A percentile compares a stretch with the other conserved stretches of the same genome.
Conservation (phyloP, 2,329 filamentous ascomycete species). For the Penicillium sp. region DNA sequence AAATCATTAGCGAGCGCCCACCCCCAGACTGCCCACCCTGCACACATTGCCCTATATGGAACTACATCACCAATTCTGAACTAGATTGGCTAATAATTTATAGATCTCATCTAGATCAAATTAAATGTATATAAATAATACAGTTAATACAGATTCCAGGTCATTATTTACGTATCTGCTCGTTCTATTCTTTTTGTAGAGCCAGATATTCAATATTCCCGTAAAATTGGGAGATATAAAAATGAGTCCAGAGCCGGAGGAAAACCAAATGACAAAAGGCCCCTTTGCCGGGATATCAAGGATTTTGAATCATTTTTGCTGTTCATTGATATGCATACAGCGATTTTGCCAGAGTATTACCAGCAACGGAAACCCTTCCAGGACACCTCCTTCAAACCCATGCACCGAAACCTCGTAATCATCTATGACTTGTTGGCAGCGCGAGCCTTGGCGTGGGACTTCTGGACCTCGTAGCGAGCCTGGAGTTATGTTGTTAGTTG, state of each 20-base stretch:
- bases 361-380: slow-evolving; percentile 42
- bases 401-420: slow-evolving; percentile 43
- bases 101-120: slow-evolving; percentile 7
- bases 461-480: slow-evolving; percentile 93
- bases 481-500: slow-evolving; percentile 32
- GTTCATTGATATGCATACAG: slow-evolving; percentile 44
- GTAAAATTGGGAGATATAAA: slow-evolving; percentile 14
- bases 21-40: slow-evolving; percentile 25
- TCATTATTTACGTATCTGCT: slow-evolving; percentile 16
- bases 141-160: slow-evolving; percentile 6
- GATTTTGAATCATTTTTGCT: slow-evolving; percentile 46
- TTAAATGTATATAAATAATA: slow-evolving; percentile 5
- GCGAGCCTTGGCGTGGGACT: slow-evolving; percentile 90
- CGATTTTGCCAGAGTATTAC: slow-evolving; percentile 40
- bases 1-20: slow-evolving; percentile 47
- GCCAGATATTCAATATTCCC: slow-evolving; percentile 8
- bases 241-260: slow-evolving; percentile 20
- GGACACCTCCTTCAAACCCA: slow-evolving; percentile 46
- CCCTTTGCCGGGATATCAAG: slow-evolving; percentile 41
- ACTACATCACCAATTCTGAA: slow-evolving; percentile 6
- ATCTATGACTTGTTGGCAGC: slow-evolving; percentile 67
- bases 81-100: slow-evolving; percentile 4
- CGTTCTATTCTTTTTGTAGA: slow-evolving; percentile 14
- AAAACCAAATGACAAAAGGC: slow-evolving; percentile 23
- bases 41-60: slow-evolving; percentile 32